Conservation (phyloP, 75 land plant species). For the Selaginella tamariscina region DNA sequence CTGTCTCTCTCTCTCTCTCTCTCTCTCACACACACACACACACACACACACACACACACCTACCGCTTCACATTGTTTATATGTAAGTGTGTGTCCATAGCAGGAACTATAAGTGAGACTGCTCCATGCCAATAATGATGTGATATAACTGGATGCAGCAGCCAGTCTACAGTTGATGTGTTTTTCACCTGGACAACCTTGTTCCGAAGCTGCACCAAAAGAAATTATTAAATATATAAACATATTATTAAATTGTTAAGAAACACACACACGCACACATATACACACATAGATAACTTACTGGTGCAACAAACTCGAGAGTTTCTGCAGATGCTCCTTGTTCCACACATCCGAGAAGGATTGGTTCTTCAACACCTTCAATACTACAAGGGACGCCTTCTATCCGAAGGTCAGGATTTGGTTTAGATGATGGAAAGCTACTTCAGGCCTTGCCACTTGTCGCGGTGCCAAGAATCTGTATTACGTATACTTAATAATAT, state of each 20-base stretch:
- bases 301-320: neutral
- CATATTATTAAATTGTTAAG: too few species aligned
- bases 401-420: neutral
- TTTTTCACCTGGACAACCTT: constrained; percentile 20
- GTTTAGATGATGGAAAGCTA: neutral
- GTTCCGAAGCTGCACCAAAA: neutral
- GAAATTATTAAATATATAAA: too few species aligned
- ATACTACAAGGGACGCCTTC: neutral
- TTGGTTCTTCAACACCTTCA: neutral
- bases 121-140: constrained; percentile 17
- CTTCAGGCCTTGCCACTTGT: constrained; percentile 1
- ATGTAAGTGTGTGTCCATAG: constrained; percentile 15
- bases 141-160: constrained; percentile 14
- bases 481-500: too few species aligned
- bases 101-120: constrained; percentile 5
- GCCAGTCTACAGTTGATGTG: constrained; percentile 12
- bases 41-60: neutral
- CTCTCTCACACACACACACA: too few species aligned
- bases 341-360: neutral
- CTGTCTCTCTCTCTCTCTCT: too few species aligned
- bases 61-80: constrained; percentile 17
- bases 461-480: neutral
- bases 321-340: neutral
- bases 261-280: too few species aligned
- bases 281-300: too few species aligned